Conservation (phyloP, 805 yeast genomes). For the Metschnikowia arizonensis region DNA sequence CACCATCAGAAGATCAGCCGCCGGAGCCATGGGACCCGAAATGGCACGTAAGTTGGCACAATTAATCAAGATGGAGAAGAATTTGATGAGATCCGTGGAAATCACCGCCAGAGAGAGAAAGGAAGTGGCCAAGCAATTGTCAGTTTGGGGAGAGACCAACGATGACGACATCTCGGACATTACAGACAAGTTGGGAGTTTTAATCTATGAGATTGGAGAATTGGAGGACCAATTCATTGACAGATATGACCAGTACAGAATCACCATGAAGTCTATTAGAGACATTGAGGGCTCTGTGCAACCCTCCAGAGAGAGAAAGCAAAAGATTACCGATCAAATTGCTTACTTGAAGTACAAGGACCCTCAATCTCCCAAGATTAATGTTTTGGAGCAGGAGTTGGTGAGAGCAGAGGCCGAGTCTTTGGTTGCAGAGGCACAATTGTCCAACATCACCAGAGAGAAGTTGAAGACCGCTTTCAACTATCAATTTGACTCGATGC, state of each 20-base stretch:
- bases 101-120: constrained; percentile 72
- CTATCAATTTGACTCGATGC: constrained; percentile 79
- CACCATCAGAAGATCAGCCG: constrained; percentile 64
- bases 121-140: constrained; percentile 77
- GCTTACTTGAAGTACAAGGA: constrained; percentile 81
- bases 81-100: constrained; percentile 75
- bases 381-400: constrained; percentile 79
- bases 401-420: constrained; percentile 92
- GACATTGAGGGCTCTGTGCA: constrained; percentile 85
- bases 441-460: constrained; percentile 83
- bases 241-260: constrained; percentile 80
- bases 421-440: constrained; percentile 86
- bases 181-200: constrained; percentile 81
- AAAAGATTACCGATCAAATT: constrained; percentile 78
- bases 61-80: constrained; percentile 77
- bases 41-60: constrained; percentile 69
- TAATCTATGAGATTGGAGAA: constrained; percentile 79
- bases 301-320: constrained; percentile 84
- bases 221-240: constrained; percentile 84
- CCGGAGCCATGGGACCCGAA: constrained; percentile 80
- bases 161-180: constrained; percentile 84
- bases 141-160: constrained; percentile 83
- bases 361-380: constrained; percentile 78
- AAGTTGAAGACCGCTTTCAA: constrained; percentile 79
- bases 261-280: constrained; percentile 74